These are phyloP conservation scores for Taphrina confusa DNA, from an alignment of 1,139 yeast genomes.

Conservation along the genomic window DNA sequence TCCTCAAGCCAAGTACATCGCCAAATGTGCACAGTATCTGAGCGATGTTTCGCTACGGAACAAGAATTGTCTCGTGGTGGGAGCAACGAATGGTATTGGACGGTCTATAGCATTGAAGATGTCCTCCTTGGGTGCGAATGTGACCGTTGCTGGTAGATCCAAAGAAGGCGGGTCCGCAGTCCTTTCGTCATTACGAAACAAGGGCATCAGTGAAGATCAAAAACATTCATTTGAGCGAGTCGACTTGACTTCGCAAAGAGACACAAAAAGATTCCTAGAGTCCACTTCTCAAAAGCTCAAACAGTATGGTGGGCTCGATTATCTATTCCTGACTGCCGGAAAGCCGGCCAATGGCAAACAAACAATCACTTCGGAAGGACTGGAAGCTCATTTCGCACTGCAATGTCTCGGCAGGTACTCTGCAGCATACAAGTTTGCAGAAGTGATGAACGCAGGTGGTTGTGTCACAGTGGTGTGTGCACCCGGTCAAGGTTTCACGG, in stretches of 20 bases:
- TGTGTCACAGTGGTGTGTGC: constrained; percentile 27
- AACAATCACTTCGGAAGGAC: constrained; percentile 14
- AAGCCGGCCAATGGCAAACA: constrained; percentile 26
- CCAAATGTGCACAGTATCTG: constrained; percentile 16
- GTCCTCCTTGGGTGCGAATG: constrained; percentile 22
- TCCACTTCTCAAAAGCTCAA: constrained; percentile 4
- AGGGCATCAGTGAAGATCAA: neutral
- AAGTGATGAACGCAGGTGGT: constrained; percentile 17
- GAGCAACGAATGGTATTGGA: constrained; percentile 28
- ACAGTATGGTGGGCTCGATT: constrained; percentile 13
- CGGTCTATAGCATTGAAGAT: constrained; percentile 11
- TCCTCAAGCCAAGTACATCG: constrained; percentile 9
- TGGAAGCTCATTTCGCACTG: constrained; percentile 29
- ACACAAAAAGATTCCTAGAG: constrained; percentile 22
- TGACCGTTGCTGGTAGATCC: constrained; percentile 25
- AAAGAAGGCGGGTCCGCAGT: constrained; percentile 22
- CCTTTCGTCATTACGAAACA: constrained; percentile 13
- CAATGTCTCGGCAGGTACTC: constrained; percentile 31
- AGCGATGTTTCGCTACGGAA: neutral
- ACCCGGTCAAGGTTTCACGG: constrained; percentile 18
- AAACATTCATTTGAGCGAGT: constrained; percentile 27
- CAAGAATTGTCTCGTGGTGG: constrained; percentile 27
- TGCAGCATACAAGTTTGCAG: constrained; percentile 8
- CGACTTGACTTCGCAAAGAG: constrained; percentile 22
- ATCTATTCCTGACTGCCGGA: constrained; percentile 29